A percentile compares a stretch with the other conserved stretches of the same genome.
These are phyloP conservation scores for Alopecurus myosuroides DNA, from an alignment of 176 grass and related monocot species.

Conservation along the genomic window DNA sequence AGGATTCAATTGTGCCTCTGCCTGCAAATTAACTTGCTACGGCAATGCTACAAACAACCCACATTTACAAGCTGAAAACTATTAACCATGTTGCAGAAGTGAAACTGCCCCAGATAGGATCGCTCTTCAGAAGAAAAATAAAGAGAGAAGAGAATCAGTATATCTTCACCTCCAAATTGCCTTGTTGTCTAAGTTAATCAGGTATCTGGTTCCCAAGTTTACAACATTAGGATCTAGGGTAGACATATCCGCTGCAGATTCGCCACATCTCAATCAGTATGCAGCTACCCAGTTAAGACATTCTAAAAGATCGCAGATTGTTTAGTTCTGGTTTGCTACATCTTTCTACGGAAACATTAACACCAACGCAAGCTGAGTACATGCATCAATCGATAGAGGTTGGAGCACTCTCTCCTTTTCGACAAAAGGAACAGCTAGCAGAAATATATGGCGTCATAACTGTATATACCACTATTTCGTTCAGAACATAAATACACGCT, in stretches of 20 bases:
- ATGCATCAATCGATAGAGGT: background rate
- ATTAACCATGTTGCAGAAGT: background rate
- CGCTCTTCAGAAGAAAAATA: background rate
- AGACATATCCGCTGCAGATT: background rate
- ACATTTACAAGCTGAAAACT: background rate
- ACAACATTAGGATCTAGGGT: background rate
- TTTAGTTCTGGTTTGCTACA: background rate
- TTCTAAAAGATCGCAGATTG: background rate
- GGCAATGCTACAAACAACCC: background rate
- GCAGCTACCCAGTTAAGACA: background rate
- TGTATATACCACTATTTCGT: background rate
- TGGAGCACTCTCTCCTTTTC: no score
- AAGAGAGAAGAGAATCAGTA: background rate
- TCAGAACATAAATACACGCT: background rate
- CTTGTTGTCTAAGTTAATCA: background rate
- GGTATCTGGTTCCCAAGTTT: background rate
- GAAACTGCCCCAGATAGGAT: background rate
- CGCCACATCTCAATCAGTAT: background rate
- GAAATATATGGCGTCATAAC: no score
- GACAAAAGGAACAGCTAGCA: no score
- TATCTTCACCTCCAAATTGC: background rate
- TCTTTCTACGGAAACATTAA: background rate
- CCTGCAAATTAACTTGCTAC: background rate
- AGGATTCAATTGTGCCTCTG: background rate
- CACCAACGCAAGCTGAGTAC: background rate